These are phyloP conservation scores for Diaporthe sp. DNA, from an alignment of 2,329 filamentous ascomycete genomes.

Conservation along the genomic window DNA sequence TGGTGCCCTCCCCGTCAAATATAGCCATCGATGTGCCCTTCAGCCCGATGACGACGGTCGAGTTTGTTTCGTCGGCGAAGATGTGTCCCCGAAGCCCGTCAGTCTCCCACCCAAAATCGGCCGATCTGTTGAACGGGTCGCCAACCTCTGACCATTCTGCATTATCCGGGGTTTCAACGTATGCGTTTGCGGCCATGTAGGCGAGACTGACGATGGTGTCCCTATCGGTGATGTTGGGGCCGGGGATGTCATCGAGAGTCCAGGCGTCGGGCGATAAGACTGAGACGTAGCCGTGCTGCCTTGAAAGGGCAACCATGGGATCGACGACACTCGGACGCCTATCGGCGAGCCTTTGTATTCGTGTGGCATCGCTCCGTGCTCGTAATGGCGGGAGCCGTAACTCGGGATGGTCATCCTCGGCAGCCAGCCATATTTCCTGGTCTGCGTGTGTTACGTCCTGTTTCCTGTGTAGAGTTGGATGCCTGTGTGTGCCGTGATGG, in stretches of 20 bases:
- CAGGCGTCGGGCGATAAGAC: conserved; percentile 82
- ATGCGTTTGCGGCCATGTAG: conserved; percentile 90
- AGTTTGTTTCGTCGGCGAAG: conserved; percentile 88
- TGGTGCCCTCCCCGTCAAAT: conserved; percentile 97
- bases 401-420: conserved; percentile 69
- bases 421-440: conserved; percentile 70
- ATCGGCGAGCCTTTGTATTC: conserved; percentile 86
- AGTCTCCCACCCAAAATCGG: conserved; percentile 91
- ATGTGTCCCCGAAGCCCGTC: conserved; percentile 94
- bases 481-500: conserved; percentile 87
- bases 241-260: conserved; percentile 83
- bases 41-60: conserved; percentile 89
- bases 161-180: conserved; percentile 79
- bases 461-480: conserved; percentile 83
- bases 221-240: conserved; percentile 88
- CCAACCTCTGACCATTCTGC: conserved; percentile 89
- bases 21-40: conserved; percentile 93
- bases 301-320: conserved; percentile 80
- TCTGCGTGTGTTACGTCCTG: conserved; percentile 76
- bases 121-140: conserved; percentile 84
- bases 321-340: conserved; percentile 83
- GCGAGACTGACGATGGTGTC: conserved; percentile 87
- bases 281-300: conserved; percentile 76
- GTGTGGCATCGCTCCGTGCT: conserved; percentile 74
- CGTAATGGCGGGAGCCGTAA: conserved; percentile 67